Evolutionary conservation across 192 early-diverging fungal genomes (phyloP).

Genomic region (Linnemannia hyalina): DNA sequence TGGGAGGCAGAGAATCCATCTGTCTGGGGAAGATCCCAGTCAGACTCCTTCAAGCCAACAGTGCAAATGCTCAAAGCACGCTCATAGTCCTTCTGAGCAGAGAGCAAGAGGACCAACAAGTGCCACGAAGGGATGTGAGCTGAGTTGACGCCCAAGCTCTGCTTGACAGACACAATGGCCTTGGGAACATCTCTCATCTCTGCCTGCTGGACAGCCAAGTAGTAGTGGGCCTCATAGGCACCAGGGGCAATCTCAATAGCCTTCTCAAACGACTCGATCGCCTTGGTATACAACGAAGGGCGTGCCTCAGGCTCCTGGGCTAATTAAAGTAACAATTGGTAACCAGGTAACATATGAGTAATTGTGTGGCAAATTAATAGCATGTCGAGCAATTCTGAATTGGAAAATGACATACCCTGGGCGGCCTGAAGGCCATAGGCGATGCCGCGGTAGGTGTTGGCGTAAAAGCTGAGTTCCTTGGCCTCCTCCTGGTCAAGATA

Average conservation of each 20-base stretch:
- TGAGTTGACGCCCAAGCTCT: conserved; percentile 64
- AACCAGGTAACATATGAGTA: neutral
- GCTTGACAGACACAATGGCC: conserved; percentile 65
- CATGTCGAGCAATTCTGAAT: no score
- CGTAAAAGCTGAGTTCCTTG: conserved; percentile 14
- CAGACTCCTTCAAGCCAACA: conserved; percentile 69
- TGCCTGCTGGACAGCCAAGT: conserved; percentile 76
- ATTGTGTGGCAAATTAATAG: no score
- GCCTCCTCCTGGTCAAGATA: conserved; percentile 10
- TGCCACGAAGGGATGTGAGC: conserved; percentile 77
- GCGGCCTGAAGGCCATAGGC: conserved; percentile 16
- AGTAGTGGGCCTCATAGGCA: conserved; percentile 71
- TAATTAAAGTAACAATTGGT: conserved; percentile 8
- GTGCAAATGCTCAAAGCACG: conserved; percentile 74
- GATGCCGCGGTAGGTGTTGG: conserved; percentile 19
- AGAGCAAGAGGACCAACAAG: conserved; percentile 71
- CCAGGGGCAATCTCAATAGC: conserved; percentile 65
- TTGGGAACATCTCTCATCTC: conserved; percentile 69
- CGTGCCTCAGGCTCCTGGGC: conserved; percentile 72
- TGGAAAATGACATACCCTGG: neutral
- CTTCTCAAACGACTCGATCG: conserved; percentile 64
- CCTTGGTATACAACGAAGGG: conserved; percentile 68
- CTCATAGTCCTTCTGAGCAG: conserved; percentile 72
- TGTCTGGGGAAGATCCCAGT: conserved; percentile 40
- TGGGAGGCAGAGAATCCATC: conserved; percentile 20